Evolutionary conservation across 2,329 filamentous ascomycete genomes (phyloP).

Genomic region (Aspergillus pseudoterreus): DNA sequence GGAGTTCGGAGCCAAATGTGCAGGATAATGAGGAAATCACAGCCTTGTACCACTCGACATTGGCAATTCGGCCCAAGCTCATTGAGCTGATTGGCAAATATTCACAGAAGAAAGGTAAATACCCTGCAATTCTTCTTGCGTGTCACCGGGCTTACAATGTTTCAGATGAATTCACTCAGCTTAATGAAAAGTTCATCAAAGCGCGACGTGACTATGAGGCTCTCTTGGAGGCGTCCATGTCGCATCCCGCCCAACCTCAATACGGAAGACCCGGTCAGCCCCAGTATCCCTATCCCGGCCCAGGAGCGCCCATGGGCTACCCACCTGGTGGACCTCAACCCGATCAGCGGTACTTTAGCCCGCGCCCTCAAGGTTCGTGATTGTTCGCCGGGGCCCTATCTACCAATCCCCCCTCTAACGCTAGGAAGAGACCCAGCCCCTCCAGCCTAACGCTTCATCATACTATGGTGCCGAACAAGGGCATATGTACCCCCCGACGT

Average conservation of each 20-base stretch:
- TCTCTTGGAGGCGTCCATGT: conserved; percentile 94
- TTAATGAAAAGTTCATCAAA: conserved; percentile 99
- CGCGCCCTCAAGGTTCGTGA: conserved; percentile 41
- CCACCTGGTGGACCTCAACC: conserved; percentile 44
- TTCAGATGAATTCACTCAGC: conserved; percentile 91
- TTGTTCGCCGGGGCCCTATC: conserved; percentile 28
- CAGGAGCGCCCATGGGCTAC: conserved; percentile 28
- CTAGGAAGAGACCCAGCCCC: conserved; percentile 23
- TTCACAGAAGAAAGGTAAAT: conserved; percentile 91
- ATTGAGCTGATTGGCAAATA: conserved; percentile 99
- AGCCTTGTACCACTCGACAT: conserved; percentile 80
- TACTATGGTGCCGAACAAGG: conserved; percentile 62
- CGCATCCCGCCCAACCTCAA: conserved; percentile 76
- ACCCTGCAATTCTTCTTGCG: background rate
- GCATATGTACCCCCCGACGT: conserved; percentile 37
- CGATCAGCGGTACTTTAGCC: conserved; percentile 68
- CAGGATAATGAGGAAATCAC: conserved; percentile 98
- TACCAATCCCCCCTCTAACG: conserved; percentile 17
- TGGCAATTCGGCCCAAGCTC: conserved; percentile 91
- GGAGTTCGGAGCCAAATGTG: conserved; percentile 71
- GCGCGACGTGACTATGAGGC: conserved; percentile 94
- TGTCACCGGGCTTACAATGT: conserved; percentile 11
- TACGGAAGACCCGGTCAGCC: conserved; percentile 60
- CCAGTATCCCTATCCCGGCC: conserved; percentile 31
- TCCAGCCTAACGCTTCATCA: conserved; percentile 50